Evolutionary conservation across 495 filamentous ascomycete genomes (phyloP).

Genomic region (Lentithecium fluviatile): DNA sequence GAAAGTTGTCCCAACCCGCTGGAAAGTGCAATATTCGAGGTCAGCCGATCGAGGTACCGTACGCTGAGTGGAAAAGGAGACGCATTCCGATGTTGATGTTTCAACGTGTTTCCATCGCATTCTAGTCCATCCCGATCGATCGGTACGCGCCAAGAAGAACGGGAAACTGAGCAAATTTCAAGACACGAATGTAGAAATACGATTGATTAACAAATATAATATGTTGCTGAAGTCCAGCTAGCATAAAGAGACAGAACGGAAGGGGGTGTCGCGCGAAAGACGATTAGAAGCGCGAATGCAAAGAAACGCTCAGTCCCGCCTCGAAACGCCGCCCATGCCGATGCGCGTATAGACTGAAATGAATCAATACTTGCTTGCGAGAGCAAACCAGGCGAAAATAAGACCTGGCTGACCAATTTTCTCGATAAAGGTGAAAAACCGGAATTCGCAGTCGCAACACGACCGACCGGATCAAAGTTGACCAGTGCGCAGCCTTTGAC

Average conservation of each 20-base stretch:
- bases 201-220: too few species aligned
- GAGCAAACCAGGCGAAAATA: conserved; percentile 1
- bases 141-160: background rate
- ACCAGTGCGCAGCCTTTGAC: too few species aligned
- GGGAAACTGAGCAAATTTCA: conserved; percentile 13
- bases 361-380: background rate
- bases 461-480: too few species aligned
- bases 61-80: too few species aligned
- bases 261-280: background rate
- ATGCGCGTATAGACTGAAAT: background rate
- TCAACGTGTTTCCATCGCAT: too few species aligned
- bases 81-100: too few species aligned
- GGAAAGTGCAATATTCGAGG: background rate
- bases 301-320: background rate
- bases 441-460: too few species aligned
- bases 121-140: too few species aligned
- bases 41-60: background rate
- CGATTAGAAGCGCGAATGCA: background rate
- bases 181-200: conserved; percentile 1
- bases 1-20: too few species aligned
- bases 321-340: conserved; percentile 14
- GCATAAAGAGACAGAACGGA: background rate
- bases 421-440: too few species aligned
- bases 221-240: too few species aligned
- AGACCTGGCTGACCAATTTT: background rate